Percentiles rank a stretch among this genome's conserved stretches.
These are phyloP conservation scores for Venustampulla echinocandica DNA, from an alignment of 495 filamentous ascomycete species.

Conservation along the genomic window DNA sequence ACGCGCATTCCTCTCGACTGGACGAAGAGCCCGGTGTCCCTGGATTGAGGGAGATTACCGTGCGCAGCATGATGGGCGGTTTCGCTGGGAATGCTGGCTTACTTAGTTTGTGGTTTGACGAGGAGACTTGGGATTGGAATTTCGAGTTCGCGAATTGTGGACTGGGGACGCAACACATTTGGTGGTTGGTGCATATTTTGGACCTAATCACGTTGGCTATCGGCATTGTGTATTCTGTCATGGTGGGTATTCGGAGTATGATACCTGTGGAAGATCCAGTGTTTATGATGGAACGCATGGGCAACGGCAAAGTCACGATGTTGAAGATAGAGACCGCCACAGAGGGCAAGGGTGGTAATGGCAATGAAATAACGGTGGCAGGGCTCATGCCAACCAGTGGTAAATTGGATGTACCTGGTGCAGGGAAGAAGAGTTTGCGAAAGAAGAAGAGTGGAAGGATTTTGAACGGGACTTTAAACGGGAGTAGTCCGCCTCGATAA, in stretches of 20 bases:
- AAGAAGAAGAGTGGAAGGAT: conserved; percentile 8
- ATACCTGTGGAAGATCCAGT: not conserved
- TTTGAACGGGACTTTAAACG: not conserved
- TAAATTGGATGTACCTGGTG: conserved; percentile 4
- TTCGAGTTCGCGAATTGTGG: conserved; percentile 70
- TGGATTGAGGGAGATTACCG: conserved; percentile 78
- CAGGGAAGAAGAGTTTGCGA: conserved; percentile 9
- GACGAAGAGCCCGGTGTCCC: conserved; percentile 32
- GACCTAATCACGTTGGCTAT: conserved; percentile 47
- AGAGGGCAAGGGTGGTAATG: not conserved
- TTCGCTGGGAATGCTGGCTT: conserved; percentile 84
- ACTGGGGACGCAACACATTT: conserved; percentile 79
- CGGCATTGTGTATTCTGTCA: conserved; percentile 22
- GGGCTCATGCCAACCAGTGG: not conserved
- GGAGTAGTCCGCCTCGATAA: not conserved
- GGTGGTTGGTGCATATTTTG: conserved; percentile 81
- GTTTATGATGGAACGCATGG: not conserved
- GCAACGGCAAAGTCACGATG: conserved; percentile 1
- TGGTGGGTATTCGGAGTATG: not conserved
- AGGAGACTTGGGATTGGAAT: conserved; percentile 59
- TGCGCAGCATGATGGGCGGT: conserved; percentile 98
- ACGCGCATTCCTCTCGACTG: conserved; percentile 26
- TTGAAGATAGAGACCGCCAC: not conserved
- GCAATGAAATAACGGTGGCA: not conserved
- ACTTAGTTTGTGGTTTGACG: conserved; percentile 82